Evolutionary conservation across 352 stramenopile species (phyloP), one percentile per base, ranked within the genome.

Genomic region (Bremia lactucae): DNA sequence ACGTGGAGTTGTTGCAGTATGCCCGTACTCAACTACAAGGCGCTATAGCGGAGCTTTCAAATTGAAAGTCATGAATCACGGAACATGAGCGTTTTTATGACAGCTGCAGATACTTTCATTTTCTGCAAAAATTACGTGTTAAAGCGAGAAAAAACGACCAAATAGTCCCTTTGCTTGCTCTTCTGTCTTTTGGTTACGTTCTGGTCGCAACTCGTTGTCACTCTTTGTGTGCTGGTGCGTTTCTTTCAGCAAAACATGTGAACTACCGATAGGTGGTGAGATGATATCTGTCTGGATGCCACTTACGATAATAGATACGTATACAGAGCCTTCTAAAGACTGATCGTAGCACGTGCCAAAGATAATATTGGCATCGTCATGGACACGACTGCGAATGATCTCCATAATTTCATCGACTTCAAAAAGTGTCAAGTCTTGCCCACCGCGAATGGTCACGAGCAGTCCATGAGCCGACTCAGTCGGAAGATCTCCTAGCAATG

Each of bases 401-500:
- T 89, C 73, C 80, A 93, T 93, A 58, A 88, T 90, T 41, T 69
- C 59, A 49, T 93, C 80, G 23, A 93, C 80, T 68, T 98, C 90
- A 31, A 88, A 87, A 6, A 98, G 72, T 25, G 87, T 96, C 68
- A 98, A 86, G 59, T 95, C 83, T 22, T 83, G 67, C 10, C 91
- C 94, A 21, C 93, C 92, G 6, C 94, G 84, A 46, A 98, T 96
- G 38, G 96, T 98, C 39, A 98, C 95, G 7, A 98, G 75, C 31
- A 98, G 74, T 3, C 94, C 86, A 31, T 95, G 75, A 1, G 94
- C 93, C 29, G 83, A 87, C 31, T 94, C 85, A 19, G 96, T 96
- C 5, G 94, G 85, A 37, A 97, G 68, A 34, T 98, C 78, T 22
- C 80, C 94, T 2, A 98, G 69, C 23, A 98, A 59, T 13, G 94